Percentiles rank a stretch among this genome's conserved stretches.
Conservation (phyloP, 1,284 basidiomycete genomes). For the Tausonia pullulans region DNA sequence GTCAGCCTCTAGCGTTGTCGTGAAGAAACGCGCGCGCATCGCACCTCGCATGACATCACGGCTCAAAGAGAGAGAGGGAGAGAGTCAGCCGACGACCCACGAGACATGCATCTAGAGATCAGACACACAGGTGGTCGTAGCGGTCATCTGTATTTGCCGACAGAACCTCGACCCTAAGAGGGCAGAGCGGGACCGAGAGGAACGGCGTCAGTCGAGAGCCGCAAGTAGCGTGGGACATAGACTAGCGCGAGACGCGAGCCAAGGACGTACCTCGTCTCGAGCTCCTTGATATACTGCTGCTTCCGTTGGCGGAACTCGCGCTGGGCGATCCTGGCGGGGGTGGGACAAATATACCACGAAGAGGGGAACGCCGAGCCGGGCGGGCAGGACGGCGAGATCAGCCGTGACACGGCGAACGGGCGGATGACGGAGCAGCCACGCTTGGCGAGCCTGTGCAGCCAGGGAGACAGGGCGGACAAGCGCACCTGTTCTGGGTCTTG, state of each 20-base stretch:
- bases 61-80: too few species aligned
- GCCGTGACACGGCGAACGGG: background rate
- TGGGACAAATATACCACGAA: background rate
- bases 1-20: background rate
- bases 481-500: constrained; percentile 9
- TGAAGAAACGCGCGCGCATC: background rate
- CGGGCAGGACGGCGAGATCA: too few species aligned
- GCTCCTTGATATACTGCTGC: constrained; percentile 12
- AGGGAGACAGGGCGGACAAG: background rate
- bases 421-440: too few species aligned
- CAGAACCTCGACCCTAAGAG: constrained; percentile 5
- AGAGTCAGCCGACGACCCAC: too few species aligned
- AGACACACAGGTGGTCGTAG: background rate
- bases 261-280: background rate
- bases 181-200: too few species aligned
- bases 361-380: background rate
- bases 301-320: constrained; percentile 14
- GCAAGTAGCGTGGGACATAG: too few species aligned
- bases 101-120: too few species aligned
- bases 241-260: too few species aligned
- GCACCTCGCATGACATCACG: constrained; percentile 10
- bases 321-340: background rate
- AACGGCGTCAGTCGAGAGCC: too few species aligned
- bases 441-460: too few species aligned
- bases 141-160: constrained; percentile 6